Percentiles rank a stretch among this genome's conserved stretches.
These are phyloP conservation scores for Pontederia paniculata DNA, from an alignment of 176 grass and related monocot species.

Conservation along the genomic window DNA sequence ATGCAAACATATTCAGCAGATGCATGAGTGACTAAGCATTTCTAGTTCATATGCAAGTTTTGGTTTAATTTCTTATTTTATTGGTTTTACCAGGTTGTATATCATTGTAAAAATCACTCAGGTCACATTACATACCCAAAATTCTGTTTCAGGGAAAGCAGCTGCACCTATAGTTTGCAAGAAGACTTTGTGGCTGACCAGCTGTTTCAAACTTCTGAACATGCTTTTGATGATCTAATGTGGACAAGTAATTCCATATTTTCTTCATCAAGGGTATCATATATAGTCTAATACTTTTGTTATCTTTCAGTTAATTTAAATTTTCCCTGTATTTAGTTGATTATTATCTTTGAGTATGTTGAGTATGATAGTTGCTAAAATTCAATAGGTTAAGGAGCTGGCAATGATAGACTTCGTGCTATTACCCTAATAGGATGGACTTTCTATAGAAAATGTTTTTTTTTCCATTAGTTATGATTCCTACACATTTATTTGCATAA, in stretches of 20 bases:
- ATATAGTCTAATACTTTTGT: conserved; percentile 14
- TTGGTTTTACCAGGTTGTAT: too few species aligned
- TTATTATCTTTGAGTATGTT: neutral
- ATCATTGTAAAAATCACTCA: too few species aligned
- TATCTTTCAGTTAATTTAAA: neutral
- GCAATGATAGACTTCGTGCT: too few species aligned
- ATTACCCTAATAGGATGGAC: too few species aligned
- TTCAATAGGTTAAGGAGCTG: too few species aligned
- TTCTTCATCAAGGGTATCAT: conserved; percentile 61
- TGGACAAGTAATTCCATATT: conserved; percentile 72
- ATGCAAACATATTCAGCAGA: too few species aligned
- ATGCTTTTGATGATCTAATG: conserved; percentile 74
- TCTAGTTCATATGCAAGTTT: too few species aligned
- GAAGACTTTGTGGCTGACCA: conserved; percentile 82
- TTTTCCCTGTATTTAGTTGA: neutral
- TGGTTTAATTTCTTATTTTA: too few species aligned
- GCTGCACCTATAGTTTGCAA: conserved; percentile 64
- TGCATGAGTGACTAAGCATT: too few species aligned
- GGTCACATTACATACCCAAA: neutral
- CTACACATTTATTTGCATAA: too few species aligned
- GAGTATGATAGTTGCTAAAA: neutral
- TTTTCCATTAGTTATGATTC: too few species aligned
- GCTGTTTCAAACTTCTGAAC: conserved; percentile 86
- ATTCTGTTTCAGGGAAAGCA: conserved; percentile 37
- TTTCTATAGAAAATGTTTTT: too few species aligned